A percentile compares a stretch with the other conserved stretches of the same genome.
Conservation (phyloP, 2,329 filamentous ascomycete genomes). For the Exserohilum turcica region DNA sequence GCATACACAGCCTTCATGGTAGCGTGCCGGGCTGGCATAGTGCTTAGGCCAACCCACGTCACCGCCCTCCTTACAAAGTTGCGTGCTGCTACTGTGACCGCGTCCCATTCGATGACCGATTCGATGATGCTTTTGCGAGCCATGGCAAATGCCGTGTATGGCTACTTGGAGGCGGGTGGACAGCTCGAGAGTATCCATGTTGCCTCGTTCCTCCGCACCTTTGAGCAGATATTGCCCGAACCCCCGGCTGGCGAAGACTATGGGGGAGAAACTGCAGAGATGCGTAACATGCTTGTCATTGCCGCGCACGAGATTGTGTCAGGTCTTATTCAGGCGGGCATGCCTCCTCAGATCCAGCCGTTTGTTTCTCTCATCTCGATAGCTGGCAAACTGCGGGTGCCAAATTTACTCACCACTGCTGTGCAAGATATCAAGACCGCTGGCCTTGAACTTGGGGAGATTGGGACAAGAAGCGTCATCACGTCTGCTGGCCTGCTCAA, state of each 20-base stretch:
- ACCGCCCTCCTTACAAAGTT: conserved; percentile 44
- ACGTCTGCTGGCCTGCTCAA: conserved; percentile 36
- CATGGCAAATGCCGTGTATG: conserved; percentile 51
- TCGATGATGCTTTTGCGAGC: conserved; percentile 40
- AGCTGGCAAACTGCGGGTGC: conserved; percentile 34
- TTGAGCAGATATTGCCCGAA: conserved; percentile 37
- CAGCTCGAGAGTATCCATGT: conserved; percentile 44
- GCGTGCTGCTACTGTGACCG: conserved; percentile 26
- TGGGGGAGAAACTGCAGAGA: conserved; percentile 18
- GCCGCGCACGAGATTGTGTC: conserved; percentile 33
- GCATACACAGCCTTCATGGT: conserved; percentile 55
- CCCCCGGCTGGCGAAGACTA: conserved; percentile 23
- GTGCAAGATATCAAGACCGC: conserved; percentile 32
- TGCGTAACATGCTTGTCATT: conserved; percentile 31
- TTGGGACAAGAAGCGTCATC: conserved; percentile 32
- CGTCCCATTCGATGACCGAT: conserved; percentile 22
- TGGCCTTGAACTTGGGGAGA: conserved; percentile 23
- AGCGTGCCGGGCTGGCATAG: conserved; percentile 53
- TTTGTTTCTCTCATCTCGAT: conserved; percentile 40
- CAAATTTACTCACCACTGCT: conserved; percentile 29
- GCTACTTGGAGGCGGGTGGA: conserved; percentile 50
- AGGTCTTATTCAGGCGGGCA: conserved; percentile 36
- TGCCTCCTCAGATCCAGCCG: conserved; percentile 23
- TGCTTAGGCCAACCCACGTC: conserved; percentile 38
- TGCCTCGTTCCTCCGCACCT: conserved; percentile 44